Conservation (phyloP, 2,329 filamentous ascomycete genomes). For the Diaporthe destruens region DNA sequence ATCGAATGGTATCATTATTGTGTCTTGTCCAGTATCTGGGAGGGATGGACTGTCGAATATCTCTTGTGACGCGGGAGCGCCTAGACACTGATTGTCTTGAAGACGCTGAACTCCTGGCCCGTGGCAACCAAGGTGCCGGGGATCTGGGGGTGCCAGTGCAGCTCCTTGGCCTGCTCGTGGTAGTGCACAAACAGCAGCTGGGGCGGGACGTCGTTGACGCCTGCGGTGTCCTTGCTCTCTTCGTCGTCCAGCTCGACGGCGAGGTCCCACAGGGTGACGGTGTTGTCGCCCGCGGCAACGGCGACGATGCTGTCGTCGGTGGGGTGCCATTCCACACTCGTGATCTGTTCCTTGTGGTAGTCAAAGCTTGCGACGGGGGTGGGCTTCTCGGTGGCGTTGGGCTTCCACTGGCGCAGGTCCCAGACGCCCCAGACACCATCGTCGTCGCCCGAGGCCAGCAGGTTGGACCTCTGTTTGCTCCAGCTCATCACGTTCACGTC, state of each 20-base stretch:
- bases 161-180: slow-evolving; percentile 92
- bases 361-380: slow-evolving; percentile 91
- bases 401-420: slow-evolving; percentile 97
- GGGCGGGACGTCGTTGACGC: slow-evolving; percentile 89
- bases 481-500: slow-evolving; percentile 98
- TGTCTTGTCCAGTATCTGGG: too few species aligned
- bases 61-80: background rate
- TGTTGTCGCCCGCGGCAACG: slow-evolving; percentile 92
- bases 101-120: slow-evolving; percentile 88
- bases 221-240: slow-evolving; percentile 90
- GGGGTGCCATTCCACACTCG: slow-evolving; percentile 96
- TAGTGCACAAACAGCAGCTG: slow-evolving; percentile 98
- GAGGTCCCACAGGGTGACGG: slow-evolving; percentile 95
- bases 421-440: slow-evolving; percentile 96
- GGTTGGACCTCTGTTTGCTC: slow-evolving; percentile 88
- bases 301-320: slow-evolving; percentile 96
- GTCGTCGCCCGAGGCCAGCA: slow-evolving; percentile 92
- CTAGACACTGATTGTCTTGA: slow-evolving; percentile 87
- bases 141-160: slow-evolving; percentile 98
- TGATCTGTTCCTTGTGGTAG: slow-evolving; percentile 98
- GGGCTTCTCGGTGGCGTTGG: slow-evolving; percentile 67
- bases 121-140: slow-evolving; percentile 90
- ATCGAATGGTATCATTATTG: slow-evolving; percentile 29
- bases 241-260: slow-evolving; percentile 97
- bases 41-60: background rate